Evolutionary conservation across 169 alveolate species (phyloP).

Genomic region (Eimeria necatrix): DNA sequence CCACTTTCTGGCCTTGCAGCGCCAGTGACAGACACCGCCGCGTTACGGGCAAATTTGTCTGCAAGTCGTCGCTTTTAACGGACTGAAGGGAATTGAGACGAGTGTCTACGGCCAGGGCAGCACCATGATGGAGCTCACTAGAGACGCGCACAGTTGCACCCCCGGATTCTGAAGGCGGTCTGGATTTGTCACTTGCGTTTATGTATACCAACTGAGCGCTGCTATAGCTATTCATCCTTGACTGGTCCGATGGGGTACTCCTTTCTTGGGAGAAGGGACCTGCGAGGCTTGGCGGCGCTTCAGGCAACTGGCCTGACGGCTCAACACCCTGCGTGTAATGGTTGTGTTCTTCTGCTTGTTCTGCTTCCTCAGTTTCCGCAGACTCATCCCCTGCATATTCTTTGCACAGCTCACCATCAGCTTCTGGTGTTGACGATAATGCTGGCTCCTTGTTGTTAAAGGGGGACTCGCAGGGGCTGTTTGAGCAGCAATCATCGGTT

Average conservation of each 20-base stretch:
- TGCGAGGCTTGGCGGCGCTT: slow-evolving; percentile 43
- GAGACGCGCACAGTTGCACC: not conserved
- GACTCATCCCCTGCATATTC: not conserved
- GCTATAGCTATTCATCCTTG: slow-evolving; percentile 57
- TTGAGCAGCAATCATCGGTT: not conserved
- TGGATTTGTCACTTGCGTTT: not conserved
- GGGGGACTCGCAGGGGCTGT: slow-evolving; percentile 13
- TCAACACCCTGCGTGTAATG: not conserved
- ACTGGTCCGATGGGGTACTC: not conserved
- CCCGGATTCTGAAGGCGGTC: not conserved
- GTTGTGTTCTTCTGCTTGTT: not conserved
- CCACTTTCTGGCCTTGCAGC: not conserved
- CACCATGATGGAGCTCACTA: slow-evolving; percentile 13
- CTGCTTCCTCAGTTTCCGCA: not conserved
- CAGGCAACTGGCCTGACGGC: slow-evolving; percentile 35
- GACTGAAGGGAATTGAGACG: slow-evolving; percentile 34
- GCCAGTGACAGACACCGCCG: not conserved
- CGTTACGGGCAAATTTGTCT: not conserved
- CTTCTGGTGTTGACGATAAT: not conserved
- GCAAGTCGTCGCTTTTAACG: not conserved
- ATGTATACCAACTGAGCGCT: slow-evolving; percentile 5
- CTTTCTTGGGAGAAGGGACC: not conserved
- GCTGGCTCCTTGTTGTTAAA: not conserved
- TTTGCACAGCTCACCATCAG: not conserved
- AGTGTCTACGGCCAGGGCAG: not conserved